These are phyloP conservation scores for Flaveria robusta DNA, from an alignment of 129 eudicot species.

Conservation along the genomic window DNA sequence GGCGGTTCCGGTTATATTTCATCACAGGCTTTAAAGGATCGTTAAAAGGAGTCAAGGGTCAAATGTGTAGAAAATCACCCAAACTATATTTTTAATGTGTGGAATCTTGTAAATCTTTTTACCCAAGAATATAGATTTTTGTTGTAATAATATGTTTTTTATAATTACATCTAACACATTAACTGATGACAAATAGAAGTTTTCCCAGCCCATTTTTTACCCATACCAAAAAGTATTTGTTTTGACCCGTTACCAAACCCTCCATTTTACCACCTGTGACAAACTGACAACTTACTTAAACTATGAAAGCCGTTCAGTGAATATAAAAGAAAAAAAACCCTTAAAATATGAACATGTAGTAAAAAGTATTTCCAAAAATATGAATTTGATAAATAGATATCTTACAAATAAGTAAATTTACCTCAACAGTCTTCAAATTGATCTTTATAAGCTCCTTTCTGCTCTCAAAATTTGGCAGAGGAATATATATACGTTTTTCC, in stretches of 20 bases:
- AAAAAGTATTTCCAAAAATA: background rate
- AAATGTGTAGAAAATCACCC: background rate
- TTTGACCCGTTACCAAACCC: background rate
- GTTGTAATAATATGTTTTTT: background rate
- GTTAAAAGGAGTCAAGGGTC: background rate
- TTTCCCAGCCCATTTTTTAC: background rate
- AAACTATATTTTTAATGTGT: background rate
- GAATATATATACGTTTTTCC: slow-evolving; percentile 94
- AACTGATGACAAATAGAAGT: background rate
- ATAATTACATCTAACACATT: background rate
- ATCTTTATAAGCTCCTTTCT: slow-evolving; percentile 91
- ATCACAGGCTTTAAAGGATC: background rate
- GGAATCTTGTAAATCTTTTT: background rate
- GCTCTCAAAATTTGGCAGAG: slow-evolving; percentile 87
- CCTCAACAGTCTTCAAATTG: slow-evolving; percentile 92
- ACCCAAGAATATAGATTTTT: background rate
- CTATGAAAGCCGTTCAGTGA: no score
- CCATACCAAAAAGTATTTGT: background rate
- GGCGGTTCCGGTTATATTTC: no score
- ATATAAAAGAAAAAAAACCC: no score
- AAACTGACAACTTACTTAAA: background rate
- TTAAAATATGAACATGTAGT: background rate
- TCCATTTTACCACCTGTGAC: background rate
- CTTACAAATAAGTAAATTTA: slow-evolving; percentile 21
- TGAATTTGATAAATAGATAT: background rate